These are phyloP conservation scores for Rosa hybrid DNA, from an alignment of 331 rosid genomes.

Conservation along the genomic window DNA sequence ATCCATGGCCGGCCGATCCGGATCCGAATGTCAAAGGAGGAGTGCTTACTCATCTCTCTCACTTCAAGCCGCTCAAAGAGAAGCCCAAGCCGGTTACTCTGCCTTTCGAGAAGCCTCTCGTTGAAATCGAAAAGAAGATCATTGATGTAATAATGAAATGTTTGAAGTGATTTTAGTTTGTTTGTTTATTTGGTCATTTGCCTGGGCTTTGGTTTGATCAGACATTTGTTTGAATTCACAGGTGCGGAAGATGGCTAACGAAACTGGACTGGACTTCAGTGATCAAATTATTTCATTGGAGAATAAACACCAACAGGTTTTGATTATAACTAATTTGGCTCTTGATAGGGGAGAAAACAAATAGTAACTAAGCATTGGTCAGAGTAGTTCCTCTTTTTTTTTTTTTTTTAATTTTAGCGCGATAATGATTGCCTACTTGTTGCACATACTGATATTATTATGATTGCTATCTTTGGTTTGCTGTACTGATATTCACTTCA, in stretches of 20 bases:
- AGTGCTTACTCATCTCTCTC: conserved; percentile 62
- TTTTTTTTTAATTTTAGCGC: neutral
- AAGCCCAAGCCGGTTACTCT: conserved; percentile 73
- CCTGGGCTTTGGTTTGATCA: conserved; percentile 6
- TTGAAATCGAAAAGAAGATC: conserved; percentile 84
- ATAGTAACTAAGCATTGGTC: neutral
- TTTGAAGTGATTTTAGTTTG: neutral
- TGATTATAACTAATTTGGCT: conserved; percentile 5
- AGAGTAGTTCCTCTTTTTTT: neutral
- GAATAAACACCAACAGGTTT: conserved; percentile 84
- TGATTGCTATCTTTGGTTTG: neutral
- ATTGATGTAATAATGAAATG: conserved; percentile 46
- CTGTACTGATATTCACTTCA: neutral
- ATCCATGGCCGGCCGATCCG: conserved; percentile 86
- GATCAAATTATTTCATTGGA: conserved; percentile 79
- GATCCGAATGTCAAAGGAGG: conserved; percentile 91
- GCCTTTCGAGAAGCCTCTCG: conserved; percentile 79
- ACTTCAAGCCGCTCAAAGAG: conserved; percentile 79
- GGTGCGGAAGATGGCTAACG: conserved; percentile 90
- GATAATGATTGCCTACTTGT: neutral
- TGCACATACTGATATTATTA: neutral
- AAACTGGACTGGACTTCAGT: conserved; percentile 90
- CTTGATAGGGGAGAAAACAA: neutral
- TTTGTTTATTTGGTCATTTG: conserved; percentile 11
- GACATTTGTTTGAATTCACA: conserved; percentile 31